Conservation (phyloP, 305 asterid species). For the Fraxinus velutina region DNA sequence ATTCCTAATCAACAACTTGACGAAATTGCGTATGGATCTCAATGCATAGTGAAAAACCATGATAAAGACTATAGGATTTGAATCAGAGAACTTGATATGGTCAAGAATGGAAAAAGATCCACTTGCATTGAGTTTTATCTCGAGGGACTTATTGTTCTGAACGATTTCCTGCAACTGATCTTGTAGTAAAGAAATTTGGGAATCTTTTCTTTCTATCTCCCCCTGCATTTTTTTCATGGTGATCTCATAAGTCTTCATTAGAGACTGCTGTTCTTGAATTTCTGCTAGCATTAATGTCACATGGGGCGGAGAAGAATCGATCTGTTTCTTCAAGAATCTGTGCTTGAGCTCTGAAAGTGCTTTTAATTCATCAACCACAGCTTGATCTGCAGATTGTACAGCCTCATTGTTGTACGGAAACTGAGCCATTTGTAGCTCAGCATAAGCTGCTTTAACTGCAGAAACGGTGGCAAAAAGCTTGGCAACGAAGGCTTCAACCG, state of each 20-base stretch:
- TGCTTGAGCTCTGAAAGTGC: slow-evolving; percentile 75
- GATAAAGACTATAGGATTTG: slow-evolving; percentile 54
- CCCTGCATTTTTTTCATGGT: slow-evolving; percentile 93
- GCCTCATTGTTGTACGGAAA: slow-evolving; percentile 75
- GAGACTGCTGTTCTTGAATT: slow-evolving; percentile 87
- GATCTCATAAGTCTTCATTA: slow-evolving; percentile 90
- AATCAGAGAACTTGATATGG: slow-evolving; percentile 44
- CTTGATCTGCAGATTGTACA: slow-evolving; percentile 73
- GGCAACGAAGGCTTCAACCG: slow-evolving; percentile 78
- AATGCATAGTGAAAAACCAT: slow-evolving; percentile 57
- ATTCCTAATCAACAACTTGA: slow-evolving; percentile 50
- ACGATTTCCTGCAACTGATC: slow-evolving; percentile 29
- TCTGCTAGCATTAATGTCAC: slow-evolving; percentile 91
- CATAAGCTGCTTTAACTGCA: slow-evolving; percentile 81
- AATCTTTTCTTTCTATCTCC: slow-evolving; percentile 59
- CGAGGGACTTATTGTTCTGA: slow-evolving; percentile 45
- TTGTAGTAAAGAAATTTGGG: slow-evolving; percentile 28
- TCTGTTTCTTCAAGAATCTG: slow-evolving; percentile 61
- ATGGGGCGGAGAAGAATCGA: slow-evolving; percentile 85
- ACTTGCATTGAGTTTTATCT: slow-evolving; percentile 66
- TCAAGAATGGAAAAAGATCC: slow-evolving; percentile 81
- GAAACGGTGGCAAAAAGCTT: slow-evolving; percentile 87
- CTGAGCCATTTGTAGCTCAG: slow-evolving; percentile 96
- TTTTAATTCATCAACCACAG: slow-evolving; percentile 72
- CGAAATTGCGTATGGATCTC: slow-evolving; percentile 64